Base-by-base conservation (phyloP, 768 basidiomycete species). In the Collybia nuda region DNA sequence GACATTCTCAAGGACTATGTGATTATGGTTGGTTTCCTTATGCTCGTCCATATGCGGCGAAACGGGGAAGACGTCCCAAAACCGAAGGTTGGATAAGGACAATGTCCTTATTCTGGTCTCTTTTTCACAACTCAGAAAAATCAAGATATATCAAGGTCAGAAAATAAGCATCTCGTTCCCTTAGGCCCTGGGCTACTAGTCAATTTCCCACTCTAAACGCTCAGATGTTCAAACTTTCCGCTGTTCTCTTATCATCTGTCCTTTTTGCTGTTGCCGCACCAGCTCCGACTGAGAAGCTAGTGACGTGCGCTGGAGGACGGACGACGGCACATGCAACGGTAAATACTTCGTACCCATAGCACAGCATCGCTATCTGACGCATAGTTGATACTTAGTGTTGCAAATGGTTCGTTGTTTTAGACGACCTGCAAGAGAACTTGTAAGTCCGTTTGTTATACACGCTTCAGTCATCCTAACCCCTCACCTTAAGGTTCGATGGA, bases 391-490 rank as follows among this genome's bases (percentile, higher is more conserved):
- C 14, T 21, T 38, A 61, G 48, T 70, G 69, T 48, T 70, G 68
- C 55, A 47, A 56, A n/a, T 70, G 66, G 63, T 69, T 67, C 50
- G 59, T 68, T 37, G 63, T 73, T 17, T 56, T 69, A 26, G 66
- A 70, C 45, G 69, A 71, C 47, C 56, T 73, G 21, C 69, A 69
- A 48, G 49, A 48, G 24, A 67, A 69, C 49, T 40, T 70, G 62
- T 60, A 28, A 47, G 60, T 54, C 11, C 32, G 29, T 23, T 23
- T n/a, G 14, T 36, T n/a, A 2, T 18, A 3, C 14, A 32, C 32
- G 6, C 14, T 14, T 14, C 3, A 11, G 9, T 24, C 4, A 26
- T 15, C 22, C n/a, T 36, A n/a, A 23, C 12, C 26, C 8, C 6
- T 18, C 21, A 4, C 14, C 2, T 15, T 5, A 28, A 63, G 59